Conservation (phyloP, 2,329 filamentous ascomycete genomes). For the Rutstroemia sp. region DNA sequence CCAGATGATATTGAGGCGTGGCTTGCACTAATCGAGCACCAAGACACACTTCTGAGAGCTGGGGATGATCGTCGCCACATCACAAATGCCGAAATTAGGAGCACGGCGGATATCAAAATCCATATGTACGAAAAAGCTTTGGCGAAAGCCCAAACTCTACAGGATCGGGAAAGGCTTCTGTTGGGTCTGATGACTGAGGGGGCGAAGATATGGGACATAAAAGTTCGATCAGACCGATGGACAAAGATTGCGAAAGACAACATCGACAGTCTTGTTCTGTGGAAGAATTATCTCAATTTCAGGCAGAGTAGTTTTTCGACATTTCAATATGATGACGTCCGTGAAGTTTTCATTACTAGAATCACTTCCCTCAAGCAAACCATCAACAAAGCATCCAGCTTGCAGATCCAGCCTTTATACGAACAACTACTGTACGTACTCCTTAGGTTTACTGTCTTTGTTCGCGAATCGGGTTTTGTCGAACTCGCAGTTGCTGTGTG, state of each 20-base stretch:
- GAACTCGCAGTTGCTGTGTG: constrained; percentile 74
- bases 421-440: constrained; percentile 59
- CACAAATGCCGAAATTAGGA: constrained; percentile 55
- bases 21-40: constrained; percentile 72
- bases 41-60: constrained; percentile 57
- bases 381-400: constrained; percentile 5
- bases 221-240: constrained; percentile 59
- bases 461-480: constrained; percentile 68
- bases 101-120: constrained; percentile 72
- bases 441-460: constrained; percentile 64
- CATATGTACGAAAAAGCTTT: constrained; percentile 75
- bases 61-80: constrained; percentile 39
- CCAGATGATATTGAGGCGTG: constrained; percentile 65
- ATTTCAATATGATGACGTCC: constrained; percentile 63
- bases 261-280: constrained; percentile 54
- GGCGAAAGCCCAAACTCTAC: constrained; percentile 39
- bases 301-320: constrained; percentile 58
- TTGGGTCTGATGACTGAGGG: constrained; percentile 68
- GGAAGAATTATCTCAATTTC: constrained; percentile 67
- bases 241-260: constrained; percentile 48
- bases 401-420: constrained; percentile 21
- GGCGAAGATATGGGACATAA: constrained; percentile 62
- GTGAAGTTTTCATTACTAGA: constrained; percentile 51
- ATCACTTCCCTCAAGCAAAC: constrained; percentile 38
- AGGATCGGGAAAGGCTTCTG: constrained; percentile 52